Evolutionary conservation across 2,329 filamentous ascomycete species (phyloP), one percentile per base, ranked within the genome.

Genomic region (Xylariales sp.): DNA sequence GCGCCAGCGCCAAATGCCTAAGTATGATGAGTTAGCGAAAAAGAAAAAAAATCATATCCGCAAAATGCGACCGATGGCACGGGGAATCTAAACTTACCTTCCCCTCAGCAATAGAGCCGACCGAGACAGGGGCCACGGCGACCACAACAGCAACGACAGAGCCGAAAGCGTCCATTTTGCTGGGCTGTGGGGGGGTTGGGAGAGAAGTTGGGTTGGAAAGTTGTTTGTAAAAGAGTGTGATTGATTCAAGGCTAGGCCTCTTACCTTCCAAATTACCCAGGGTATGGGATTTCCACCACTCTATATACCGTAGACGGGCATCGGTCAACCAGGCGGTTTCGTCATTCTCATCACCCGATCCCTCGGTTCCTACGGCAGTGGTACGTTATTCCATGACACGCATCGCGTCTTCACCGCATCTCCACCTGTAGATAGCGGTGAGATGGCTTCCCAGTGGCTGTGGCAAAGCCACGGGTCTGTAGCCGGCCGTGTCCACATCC

Each of bases 131-230:
- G 70, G 55, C 43, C 49, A 62, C 65, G 69, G 67, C 36, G 58
- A 36, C 62, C 69, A 71, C 61, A 70, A 62, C 67, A 70, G 69
- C 63, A 52, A 71, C 30, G 52, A 63, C 41, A 65, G 69, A 66
- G 67, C 55, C 46, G 57, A 64, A 62, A 58, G 71, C 69, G 52
- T 72, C 71, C 71, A 72, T 72, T 59, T 60, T 69, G 43, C 39
- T 45, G 16, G 52, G 64, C 62, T 68, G 69, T 55, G 64, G 58
- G 45, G 46, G 45, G 46, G 45, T 5, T 54, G 14, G 34, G 56
- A 57, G 52, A 36, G 55, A 55, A 58, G 14, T 57, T 64, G 49
- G 48, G 55, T 67, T 32, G 54, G 49, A 68, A 62, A 62, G 57
- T 55, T 65, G 55, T 28, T 45, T 69, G 49, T 49, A 57, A 62